Base-by-base conservation (phyloP, 1,284 basidiomycete genomes). In the Anthracocystis setariae region DNA sequence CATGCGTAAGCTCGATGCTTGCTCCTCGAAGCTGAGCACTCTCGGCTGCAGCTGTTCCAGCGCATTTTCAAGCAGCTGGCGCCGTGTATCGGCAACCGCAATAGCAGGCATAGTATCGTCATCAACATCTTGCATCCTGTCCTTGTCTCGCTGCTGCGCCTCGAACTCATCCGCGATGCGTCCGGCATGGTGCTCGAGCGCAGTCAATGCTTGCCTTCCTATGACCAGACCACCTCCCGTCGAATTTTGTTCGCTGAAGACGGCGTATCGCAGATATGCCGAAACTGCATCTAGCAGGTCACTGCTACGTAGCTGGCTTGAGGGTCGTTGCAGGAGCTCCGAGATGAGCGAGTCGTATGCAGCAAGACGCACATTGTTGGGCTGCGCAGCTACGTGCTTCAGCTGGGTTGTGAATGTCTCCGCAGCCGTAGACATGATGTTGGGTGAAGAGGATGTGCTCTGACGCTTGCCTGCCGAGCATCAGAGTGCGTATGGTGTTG, bases 21-120 rank as follows among this genome's bases (percentile, higher is more conserved):
- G 81, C 84, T 98, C 94, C 83, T 98, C 95, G 80, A 93, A 96
- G 84, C 92, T 94, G 39, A 89, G 89, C 73, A 89, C 87, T 58
- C 90, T 87, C 1, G 90, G 89, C 78, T 92, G 91, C 21, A 93
- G 85, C 35, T 88, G 87, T 38, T 86, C 85, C 38, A 95, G 85
- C 0, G 89, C 89, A 56, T 90, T 88, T 79, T 92, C 86, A 20
- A 93, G 87, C 51, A 93, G 85, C 52, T 86, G 85, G n/a, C 55
- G 56, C n/a, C 70, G 56, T 20, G 64, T 65, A 32, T 76, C 76
- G 9, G 46, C 25, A 18, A 74, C 73, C 2, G 44, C 46, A 38
- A 79, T 67, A n/a, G 75, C 56, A 18, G 76, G 68, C 17, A 38
- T 40, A 33, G 27, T 62, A 9, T 46, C 74, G 27, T 53, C 69